These are phyloP conservation scores for Protoeuglena noctilucae DNA, from an alignment of 139 green algal species.

Conservation along the genomic window DNA sequence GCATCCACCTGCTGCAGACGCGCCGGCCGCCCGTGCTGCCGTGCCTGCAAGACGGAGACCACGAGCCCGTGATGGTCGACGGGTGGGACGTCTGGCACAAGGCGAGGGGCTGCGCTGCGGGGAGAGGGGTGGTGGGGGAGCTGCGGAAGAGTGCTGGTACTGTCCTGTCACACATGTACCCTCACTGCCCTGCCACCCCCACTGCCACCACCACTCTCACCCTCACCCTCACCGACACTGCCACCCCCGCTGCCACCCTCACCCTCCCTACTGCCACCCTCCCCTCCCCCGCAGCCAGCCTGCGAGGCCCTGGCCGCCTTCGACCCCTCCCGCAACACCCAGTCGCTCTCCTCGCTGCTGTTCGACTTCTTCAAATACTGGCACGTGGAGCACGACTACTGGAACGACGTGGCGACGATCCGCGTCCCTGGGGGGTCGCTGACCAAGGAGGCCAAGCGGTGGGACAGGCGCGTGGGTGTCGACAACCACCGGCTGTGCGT, in stretches of 20 bases:
- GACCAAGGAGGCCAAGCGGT: constrained; percentile 31
- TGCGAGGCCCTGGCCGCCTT: neutral
- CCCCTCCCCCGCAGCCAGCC: neutral
- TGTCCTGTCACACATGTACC: too few species aligned
- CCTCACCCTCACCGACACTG: neutral
- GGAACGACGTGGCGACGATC: constrained; percentile 49
- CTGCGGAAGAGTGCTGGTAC: too few species aligned
- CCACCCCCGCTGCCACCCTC: neutral
- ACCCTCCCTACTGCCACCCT: neutral
- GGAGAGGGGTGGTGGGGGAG: constrained; percentile 11
- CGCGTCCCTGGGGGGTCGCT: constrained; percentile 32
- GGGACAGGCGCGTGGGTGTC: constrained; percentile 41
- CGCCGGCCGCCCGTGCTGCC: constrained; percentile 61
- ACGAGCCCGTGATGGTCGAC: too few species aligned
- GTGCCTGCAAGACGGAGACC: constrained; percentile 25
- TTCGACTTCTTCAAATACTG: constrained; percentile 79
- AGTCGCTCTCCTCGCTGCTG: constrained; percentile 15
- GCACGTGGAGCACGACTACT: constrained; percentile 61
- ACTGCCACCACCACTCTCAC: constrained; percentile 17
- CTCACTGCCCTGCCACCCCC: too few species aligned
- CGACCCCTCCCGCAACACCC: neutral
- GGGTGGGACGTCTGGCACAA: too few species aligned
- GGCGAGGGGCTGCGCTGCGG: too few species aligned
- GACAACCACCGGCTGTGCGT: constrained; percentile 80
- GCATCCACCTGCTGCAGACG: constrained; percentile 66